Evolutionary conservation across 2,329 filamentous ascomycete species (phyloP), one percentile per base, ranked within the genome.

Genomic region (Claviceps africana): DNA sequence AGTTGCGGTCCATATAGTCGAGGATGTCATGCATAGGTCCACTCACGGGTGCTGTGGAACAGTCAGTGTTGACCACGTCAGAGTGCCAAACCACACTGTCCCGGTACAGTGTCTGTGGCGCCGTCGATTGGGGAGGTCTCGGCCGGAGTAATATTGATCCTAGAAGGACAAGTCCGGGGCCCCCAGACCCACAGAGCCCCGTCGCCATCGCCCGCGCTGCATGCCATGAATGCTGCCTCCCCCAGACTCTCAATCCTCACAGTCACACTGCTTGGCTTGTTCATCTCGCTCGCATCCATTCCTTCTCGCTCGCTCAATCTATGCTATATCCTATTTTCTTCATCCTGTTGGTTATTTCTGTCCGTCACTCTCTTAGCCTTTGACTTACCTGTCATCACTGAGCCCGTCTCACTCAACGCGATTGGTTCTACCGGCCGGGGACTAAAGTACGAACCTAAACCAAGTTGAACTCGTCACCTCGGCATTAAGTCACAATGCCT

Each of bases 401-500:
- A 48, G 13, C 3, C 44, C 17, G 1, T 17, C 9, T 39, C 17
- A 19, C 17, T 19, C 15, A 8, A 17, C 21, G 30, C 13, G 21
- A 31, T 25, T 47, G n/a, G 17, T 11, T 30, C 22, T 19, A 37
- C 21, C 6, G 6, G 2, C 31, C 28, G 31, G 45, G 35, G 28
- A 44, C 11, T 19, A 13, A 17, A 30, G 3, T 11, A 10, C 35
- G 35, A 37, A 37, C 4, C 35, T 17, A 30, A 31, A 15, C 22
- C 11, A n/a, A 8, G 19, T 17, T 21, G n/a, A 33, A 33, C 22
- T 5, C n/a, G 19, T 47, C 39, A n/a, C 21, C 19, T 21, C 10
- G 9, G 15, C 28, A 19, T 7, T 35, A 7, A 22, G 47, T 55
- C 64, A 68, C 62, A 59, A 80, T 80, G 77, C 62, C 77, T 55